Conservation (phyloP, 164 flowering plant species). For the Saururus chinensis region DNA sequence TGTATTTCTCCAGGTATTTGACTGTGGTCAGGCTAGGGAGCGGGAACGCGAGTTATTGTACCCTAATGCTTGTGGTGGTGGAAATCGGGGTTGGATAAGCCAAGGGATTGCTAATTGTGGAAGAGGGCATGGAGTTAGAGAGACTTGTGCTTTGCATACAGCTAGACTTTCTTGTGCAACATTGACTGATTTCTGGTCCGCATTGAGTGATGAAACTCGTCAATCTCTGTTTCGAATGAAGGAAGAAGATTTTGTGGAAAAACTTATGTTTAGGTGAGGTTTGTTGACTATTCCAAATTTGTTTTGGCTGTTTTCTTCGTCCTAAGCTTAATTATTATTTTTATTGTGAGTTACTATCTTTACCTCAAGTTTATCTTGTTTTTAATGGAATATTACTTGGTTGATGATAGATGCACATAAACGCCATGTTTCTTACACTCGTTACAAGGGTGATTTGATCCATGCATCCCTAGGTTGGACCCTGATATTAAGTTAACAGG, state of each 20-base stretch:
- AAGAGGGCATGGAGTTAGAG: constrained; percentile 88
- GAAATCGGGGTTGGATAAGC: constrained; percentile 97
- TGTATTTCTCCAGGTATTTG: constrained; percentile 54
- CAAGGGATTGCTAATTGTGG: constrained; percentile 80
- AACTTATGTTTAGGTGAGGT: constrained; percentile 86
- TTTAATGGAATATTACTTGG: no score
- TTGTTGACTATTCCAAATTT: no score
- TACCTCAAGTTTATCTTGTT: no score
- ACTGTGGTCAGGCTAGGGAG: constrained; percentile 88
- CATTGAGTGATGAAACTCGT: constrained; percentile 82
- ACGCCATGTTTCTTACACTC: no score
- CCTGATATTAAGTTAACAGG: no score
- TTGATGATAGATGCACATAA: no score
- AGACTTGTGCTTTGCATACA: constrained; percentile 97
- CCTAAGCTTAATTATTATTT: no score
- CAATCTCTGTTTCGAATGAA: constrained; percentile 87
- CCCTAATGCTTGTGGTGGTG: constrained; percentile 98
- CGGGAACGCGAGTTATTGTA: constrained; percentile 85
- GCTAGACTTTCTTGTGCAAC: constrained; percentile 91
- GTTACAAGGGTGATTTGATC: no score
- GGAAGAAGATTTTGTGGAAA: constrained; percentile 97
- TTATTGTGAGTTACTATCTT: no score
- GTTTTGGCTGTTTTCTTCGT: no score
- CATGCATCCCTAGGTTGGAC: no score
- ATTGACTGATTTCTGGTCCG: constrained; percentile 94